Conservation (phyloP, 352 stramenopile species). For the Pythium guiyangense region DNA sequence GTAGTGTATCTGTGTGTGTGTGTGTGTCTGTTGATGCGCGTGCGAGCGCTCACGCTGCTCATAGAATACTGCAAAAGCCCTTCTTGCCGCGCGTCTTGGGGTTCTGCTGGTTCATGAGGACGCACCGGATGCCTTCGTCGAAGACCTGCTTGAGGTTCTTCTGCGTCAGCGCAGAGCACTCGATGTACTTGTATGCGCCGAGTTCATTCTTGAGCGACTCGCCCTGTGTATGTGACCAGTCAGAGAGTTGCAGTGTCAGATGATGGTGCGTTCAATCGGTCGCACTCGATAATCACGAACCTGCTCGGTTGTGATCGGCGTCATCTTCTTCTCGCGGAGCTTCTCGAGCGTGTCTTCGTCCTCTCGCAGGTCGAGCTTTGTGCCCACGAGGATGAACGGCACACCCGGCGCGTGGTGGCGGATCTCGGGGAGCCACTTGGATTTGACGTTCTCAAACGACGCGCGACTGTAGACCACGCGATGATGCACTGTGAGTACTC, state of each 20-base stretch:
- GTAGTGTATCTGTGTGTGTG: not conserved
- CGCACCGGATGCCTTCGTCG: slow-evolving; percentile 90
- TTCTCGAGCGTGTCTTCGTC: slow-evolving; percentile 89
- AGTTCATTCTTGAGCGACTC: slow-evolving; percentile 88
- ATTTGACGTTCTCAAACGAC: slow-evolving; percentile 95
- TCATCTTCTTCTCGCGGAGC: slow-evolving; percentile 82
- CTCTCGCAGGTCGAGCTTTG: slow-evolving; percentile 92
- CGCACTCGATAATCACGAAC: slow-evolving; percentile 16
- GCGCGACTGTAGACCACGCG: slow-evolving; percentile 43
- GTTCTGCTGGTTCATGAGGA: slow-evolving; percentile 77
- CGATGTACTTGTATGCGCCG: slow-evolving; percentile 90
- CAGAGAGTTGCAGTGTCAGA: too few relatives aligned
- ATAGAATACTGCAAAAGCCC: slow-evolving; percentile 72
- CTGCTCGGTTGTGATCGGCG: slow-evolving; percentile 66
- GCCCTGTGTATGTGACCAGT: too few relatives aligned
- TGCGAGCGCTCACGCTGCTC: slow-evolving; percentile 1
- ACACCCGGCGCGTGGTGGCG: slow-evolving; percentile 85
- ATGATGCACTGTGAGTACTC: not conserved
- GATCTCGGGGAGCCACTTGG: slow-evolving; percentile 92
- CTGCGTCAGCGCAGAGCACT: slow-evolving; percentile 92
- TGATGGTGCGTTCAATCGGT: too few relatives aligned
- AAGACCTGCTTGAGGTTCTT: slow-evolving; percentile 94
- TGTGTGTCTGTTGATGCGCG: not conserved
- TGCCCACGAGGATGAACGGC: slow-evolving; percentile 94
- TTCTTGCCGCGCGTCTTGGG: slow-evolving; percentile 42